Evolutionary conservation across 1,139 yeast genomes (phyloP).

Genomic region (Sugiyamaella castrensis): DNA sequence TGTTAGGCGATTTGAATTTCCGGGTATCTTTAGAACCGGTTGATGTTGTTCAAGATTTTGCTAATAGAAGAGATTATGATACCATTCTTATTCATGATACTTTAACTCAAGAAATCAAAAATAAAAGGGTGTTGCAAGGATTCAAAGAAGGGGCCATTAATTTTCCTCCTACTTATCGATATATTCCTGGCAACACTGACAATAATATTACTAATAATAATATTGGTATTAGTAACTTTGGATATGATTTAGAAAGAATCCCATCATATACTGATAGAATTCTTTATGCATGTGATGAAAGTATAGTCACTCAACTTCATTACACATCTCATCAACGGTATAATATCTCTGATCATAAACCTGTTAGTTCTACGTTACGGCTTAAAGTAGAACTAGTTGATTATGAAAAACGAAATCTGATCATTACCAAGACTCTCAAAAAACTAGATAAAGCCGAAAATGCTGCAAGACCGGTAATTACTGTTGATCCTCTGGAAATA

Average conservation of each 20-base stretch:
- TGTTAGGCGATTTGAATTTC: constrained; percentile 77
- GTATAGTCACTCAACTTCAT: constrained; percentile 20
- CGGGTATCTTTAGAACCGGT: constrained; percentile 49
- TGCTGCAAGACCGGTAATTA: constrained; percentile 41
- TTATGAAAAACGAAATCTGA: constrained; percentile 37
- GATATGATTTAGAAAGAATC: constrained; percentile 55
- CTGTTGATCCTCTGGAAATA: constrained; percentile 33
- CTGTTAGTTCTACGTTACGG: constrained; percentile 56
- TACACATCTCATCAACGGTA: constrained; percentile 34
- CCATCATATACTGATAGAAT: constrained; percentile 85
- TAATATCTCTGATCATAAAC: constrained; percentile 69
- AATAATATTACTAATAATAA: constrained; percentile 4
- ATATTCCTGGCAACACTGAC: constrained; percentile 34
- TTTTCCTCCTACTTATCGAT: constrained; percentile 78
- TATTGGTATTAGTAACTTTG: constrained; percentile 36
- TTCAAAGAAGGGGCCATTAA: constrained; percentile 59
- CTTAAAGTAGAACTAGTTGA: constrained; percentile 51
- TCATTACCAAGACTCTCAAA: constrained; percentile 40
- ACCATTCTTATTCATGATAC: constrained; percentile 59
- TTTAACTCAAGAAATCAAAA: constrained; percentile 50
- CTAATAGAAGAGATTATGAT: constrained; percentile 44
- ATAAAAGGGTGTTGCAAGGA: constrained; percentile 55
- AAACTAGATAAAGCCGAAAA: constrained; percentile 46
- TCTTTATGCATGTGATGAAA: constrained; percentile 37
- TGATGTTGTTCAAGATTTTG: constrained; percentile 44